Percentiles rank a stretch among this genome's conserved stretches.
These are phyloP conservation scores for Lentinus brumalis DNA, from an alignment of 768 basidiomycete genomes.

Conservation along the genomic window DNA sequence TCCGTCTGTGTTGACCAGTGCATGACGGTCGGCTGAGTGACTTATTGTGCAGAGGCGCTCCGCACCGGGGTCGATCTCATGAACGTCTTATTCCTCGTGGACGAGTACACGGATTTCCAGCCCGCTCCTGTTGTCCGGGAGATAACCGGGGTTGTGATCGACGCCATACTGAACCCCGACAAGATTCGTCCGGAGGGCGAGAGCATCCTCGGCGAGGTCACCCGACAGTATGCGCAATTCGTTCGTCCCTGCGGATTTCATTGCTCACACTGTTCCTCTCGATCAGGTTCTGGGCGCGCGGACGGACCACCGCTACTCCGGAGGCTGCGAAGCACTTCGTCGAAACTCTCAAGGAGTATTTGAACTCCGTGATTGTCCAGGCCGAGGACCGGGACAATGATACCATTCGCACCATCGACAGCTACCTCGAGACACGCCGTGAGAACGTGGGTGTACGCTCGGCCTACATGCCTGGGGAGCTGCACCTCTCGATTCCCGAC, in stretches of 20 bases:
- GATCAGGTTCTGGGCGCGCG: conserved; percentile 14
- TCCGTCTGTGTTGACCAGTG: too few relatives aligned
- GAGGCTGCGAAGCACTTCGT: conserved; percentile 23
- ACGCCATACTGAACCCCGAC: conserved; percentile 27
- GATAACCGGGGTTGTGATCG: conserved; percentile 22
- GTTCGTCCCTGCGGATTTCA: background rate
- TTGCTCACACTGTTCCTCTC: background rate
- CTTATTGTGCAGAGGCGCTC: conserved; percentile 1
- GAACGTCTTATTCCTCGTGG: conserved; percentile 30
- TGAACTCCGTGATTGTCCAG: conserved; percentile 26
- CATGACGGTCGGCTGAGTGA: too few relatives aligned
- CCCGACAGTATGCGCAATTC: conserved; percentile 24
- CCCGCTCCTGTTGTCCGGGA: conserved; percentile 10
- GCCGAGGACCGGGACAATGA: conserved; percentile 24
- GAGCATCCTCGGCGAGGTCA: conserved; percentile 24
- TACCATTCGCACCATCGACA: conserved; percentile 22
- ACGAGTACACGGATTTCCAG: conserved; percentile 28
- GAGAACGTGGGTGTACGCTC: conserved; percentile 27
- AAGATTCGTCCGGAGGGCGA: conserved; percentile 27
- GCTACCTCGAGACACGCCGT: conserved; percentile 28
- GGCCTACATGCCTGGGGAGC: conserved; percentile 25
- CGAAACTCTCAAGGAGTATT: conserved; percentile 25
- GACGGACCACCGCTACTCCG: conserved; percentile 8
- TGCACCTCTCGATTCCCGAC: conserved; percentile 62
- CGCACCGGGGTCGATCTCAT: conserved; percentile 24